Conservation (phyloP, 2,329 filamentous ascomycete species). For the Tolypocladium ovalisporum region DNA sequence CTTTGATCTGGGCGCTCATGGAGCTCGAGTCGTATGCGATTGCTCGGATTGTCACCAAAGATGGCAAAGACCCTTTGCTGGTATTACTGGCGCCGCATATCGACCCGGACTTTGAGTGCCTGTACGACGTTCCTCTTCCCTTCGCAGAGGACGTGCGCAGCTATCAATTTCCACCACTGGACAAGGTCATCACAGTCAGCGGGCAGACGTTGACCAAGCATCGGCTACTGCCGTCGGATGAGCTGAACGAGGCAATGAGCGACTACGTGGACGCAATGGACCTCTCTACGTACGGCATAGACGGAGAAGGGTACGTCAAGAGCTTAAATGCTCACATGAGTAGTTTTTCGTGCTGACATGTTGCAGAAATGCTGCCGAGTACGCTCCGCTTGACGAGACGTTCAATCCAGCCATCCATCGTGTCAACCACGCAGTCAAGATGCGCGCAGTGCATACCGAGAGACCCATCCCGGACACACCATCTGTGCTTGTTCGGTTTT, state of each 20-base stretch:
- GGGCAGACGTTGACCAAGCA: slow-evolving; percentile 74
- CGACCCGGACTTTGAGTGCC: slow-evolving; percentile 68
- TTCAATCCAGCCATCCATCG: slow-evolving; percentile 83
- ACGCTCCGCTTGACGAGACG: slow-evolving; percentile 66
- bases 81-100: slow-evolving; percentile 72
- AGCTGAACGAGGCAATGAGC: slow-evolving; percentile 72
- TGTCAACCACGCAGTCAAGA: slow-evolving; percentile 74
- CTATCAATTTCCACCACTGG: slow-evolving; percentile 87
- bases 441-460: slow-evolving; percentile 66
- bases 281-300: slow-evolving; percentile 55
- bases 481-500: slow-evolving; percentile 59
- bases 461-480: slow-evolving; percentile 51
- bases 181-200: slow-evolving; percentile 77
- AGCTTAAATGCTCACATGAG: too few relatives aligned
- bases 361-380: slow-evolving; percentile 45
- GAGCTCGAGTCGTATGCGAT: slow-evolving; percentile 81
- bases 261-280: slow-evolving; percentile 93
- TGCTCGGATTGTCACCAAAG: slow-evolving; percentile 75
- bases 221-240: slow-evolving; percentile 66
- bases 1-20: slow-evolving; percentile 75
- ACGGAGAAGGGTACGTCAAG: slow-evolving; percentile 59
- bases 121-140: slow-evolving; percentile 82
- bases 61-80: slow-evolving; percentile 66
- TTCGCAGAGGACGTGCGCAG: slow-evolving; percentile 85
- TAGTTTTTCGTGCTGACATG: neutral